Evolutionary conservation across 148 eudicot genomes (phyloP).

Genomic region (Vaccinium corymbosum): DNA sequence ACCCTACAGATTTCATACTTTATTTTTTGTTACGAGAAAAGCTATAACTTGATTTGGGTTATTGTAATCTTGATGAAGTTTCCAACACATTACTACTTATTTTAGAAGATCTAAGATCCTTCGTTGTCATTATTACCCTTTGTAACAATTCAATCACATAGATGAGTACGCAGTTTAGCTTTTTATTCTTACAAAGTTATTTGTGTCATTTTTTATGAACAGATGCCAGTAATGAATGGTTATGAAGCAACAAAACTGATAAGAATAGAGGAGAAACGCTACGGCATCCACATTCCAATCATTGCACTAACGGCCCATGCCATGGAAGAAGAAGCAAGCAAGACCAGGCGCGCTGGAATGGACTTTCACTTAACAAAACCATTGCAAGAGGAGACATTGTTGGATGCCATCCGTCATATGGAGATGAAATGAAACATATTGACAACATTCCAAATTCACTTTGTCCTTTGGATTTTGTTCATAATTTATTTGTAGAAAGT

Average conservation of each 20-base stretch:
- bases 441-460: background rate
- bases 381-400: background rate
- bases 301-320: slow-evolving; percentile 12
- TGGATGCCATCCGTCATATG: slow-evolving; percentile 2
- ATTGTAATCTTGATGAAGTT: background rate
- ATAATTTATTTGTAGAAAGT: background rate
- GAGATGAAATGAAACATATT: background rate
- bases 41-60: background rate
- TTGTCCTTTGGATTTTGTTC: background rate
- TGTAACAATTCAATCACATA: too few relatives aligned
- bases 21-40: background rate
- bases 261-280: slow-evolving; percentile 10
- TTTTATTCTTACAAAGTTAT: background rate
- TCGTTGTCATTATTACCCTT: too few relatives aligned
- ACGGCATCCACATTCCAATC: slow-evolving; percentile 4
- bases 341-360: slow-evolving; percentile 2
- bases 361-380: slow-evolving; percentile 9
- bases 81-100: background rate
- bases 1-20: background rate
- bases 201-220: background rate
- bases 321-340: slow-evolving; percentile 6
- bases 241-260: slow-evolving; percentile 18
- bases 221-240: slow-evolving; percentile 16
- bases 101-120: background rate
- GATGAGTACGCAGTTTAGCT: too few relatives aligned